Percentiles rank a stretch among this genome's conserved stretches.
phyloP scores from a whole-genome alignment of 2,329 filamentous ascomycete species.

The Ophiostoma ulmi region DNA sequence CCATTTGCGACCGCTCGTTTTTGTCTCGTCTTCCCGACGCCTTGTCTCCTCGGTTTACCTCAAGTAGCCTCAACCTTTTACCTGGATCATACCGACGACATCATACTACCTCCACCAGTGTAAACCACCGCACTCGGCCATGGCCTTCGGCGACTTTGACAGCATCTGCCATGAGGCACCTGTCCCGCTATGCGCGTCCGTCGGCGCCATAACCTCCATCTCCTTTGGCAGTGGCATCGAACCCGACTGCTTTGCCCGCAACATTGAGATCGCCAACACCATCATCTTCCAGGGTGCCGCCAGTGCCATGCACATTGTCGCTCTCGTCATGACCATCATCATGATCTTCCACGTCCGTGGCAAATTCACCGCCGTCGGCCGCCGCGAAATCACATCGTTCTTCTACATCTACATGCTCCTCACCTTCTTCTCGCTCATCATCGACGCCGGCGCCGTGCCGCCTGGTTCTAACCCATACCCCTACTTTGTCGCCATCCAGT shows the following conservation, averaged over 20 bases:
- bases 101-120: neutral
- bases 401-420: constrained; percentile 96
- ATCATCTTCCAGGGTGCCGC: constrained; percentile 95
- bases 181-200: constrained; percentile 78
- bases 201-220: constrained; percentile 69
- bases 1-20: neutral
- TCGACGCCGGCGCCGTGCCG: constrained; percentile 89
- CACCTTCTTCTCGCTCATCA: constrained; percentile 78
- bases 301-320: constrained; percentile 85
- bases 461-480: constrained; percentile 75
- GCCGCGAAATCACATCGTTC: constrained; percentile 73
- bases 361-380: constrained; percentile 94
- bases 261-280: constrained; percentile 94
- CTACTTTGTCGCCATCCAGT: constrained; percentile 86
- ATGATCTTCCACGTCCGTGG: constrained; percentile 97
- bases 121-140: constrained; percentile 42
- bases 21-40: neutral
- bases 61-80: neutral
- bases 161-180: constrained; percentile 78
- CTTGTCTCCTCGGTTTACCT: neutral
- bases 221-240: constrained; percentile 71
- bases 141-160: constrained; percentile 89
- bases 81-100: neutral
- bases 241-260: constrained; percentile 85
- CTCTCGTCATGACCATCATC: constrained; percentile 85